Conservation (phyloP, 2,329 filamentous ascomycete genomes). For the Colletotrichum simmondsii region DNA sequence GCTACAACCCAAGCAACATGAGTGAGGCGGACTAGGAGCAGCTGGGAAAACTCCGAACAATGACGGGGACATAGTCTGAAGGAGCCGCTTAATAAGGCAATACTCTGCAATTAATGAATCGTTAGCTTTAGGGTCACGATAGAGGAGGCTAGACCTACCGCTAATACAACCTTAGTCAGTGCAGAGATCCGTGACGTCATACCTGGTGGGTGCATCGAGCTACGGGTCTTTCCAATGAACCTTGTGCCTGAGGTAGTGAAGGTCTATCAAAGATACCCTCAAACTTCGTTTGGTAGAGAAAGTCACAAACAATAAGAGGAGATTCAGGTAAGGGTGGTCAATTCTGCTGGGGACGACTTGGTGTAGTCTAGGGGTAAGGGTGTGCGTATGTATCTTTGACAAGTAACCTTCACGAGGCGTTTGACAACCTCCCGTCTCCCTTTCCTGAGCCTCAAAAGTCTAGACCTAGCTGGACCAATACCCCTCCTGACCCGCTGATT, state of each 20-base stretch:
- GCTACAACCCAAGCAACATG: not conserved
- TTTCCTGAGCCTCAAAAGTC: not conserved
- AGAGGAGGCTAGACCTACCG: not conserved
- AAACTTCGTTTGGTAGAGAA: not conserved
- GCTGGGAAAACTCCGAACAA: not conserved
- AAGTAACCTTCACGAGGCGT: not conserved
- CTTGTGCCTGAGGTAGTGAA: not conserved
- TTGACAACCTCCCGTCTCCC: not conserved
- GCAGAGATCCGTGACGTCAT: slow-evolving; percentile 2
- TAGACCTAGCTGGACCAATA: not conserved
- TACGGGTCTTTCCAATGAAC: not conserved
- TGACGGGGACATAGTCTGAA: not conserved
- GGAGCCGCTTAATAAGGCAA: not conserved
- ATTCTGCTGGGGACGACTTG: not conserved
- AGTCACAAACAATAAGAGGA: not conserved
- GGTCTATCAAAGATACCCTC: not conserved
- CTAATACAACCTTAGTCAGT: not conserved
- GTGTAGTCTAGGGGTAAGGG: not conserved
- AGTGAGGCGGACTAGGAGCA: not conserved
- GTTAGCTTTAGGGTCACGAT: not conserved
- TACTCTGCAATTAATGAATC: not conserved
- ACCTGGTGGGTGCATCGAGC: not conserved
- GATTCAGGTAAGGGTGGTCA: not conserved
- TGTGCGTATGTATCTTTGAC: not conserved
- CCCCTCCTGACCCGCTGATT: not conserved